Evolutionary conservation across 208 protist species (phyloP).

Genomic region (Wallacemonas sp.): DNA sequence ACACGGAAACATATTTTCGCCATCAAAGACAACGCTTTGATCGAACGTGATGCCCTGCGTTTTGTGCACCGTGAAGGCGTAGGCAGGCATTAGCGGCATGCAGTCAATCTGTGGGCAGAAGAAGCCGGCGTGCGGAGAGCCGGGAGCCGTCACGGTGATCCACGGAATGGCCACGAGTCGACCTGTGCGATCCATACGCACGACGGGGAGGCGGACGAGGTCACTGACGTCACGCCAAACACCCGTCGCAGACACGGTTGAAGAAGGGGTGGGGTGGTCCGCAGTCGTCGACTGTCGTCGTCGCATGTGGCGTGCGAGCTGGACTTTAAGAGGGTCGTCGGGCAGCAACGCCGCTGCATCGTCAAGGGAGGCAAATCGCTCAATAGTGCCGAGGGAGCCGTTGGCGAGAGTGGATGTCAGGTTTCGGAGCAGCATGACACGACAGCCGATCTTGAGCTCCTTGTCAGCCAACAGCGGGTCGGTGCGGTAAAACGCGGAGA

Average conservation of each 20-base stretch:
- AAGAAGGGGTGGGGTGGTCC: too few relatives aligned
- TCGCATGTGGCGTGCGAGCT: slow-evolving; percentile 8
- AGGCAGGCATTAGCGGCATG: slow-evolving; percentile 81
- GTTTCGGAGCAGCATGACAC: slow-evolving; percentile 88
- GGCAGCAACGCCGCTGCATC: slow-evolving; percentile 1
- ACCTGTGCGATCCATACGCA: slow-evolving; percentile 67
- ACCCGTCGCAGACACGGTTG: too few relatives aligned
- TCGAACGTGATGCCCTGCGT: slow-evolving; percentile 84
- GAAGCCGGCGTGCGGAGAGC: slow-evolving; percentile 22
- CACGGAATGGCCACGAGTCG: slow-evolving; percentile 75
- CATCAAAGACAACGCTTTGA: slow-evolving; percentile 72
- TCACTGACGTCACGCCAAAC: too few relatives aligned
- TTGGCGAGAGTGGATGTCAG: slow-evolving; percentile 65
- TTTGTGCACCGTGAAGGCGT: slow-evolving; percentile 92
- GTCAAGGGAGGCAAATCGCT: slow-evolving; percentile 33
- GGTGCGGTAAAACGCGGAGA: slow-evolving; percentile 25
- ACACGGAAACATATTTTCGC: slow-evolving; percentile 67
- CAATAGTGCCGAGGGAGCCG: slow-evolving; percentile 76
- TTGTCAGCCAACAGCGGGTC: slow-evolving; percentile 72
- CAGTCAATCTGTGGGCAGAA: slow-evolving; percentile 36
- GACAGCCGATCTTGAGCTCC: slow-evolving; percentile 77
- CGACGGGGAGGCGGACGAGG: slow-evolving; percentile 48
- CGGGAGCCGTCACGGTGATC: slow-evolving; percentile 36
- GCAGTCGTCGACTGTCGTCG: too few relatives aligned
- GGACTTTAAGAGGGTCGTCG: slow-evolving; percentile 13